A percentile compares a stretch with the other conserved stretches of the same genome.
Conservation (phyloP, 2,329 filamentous ascomycete genomes). For the Tympanopsis confertula region DNA sequence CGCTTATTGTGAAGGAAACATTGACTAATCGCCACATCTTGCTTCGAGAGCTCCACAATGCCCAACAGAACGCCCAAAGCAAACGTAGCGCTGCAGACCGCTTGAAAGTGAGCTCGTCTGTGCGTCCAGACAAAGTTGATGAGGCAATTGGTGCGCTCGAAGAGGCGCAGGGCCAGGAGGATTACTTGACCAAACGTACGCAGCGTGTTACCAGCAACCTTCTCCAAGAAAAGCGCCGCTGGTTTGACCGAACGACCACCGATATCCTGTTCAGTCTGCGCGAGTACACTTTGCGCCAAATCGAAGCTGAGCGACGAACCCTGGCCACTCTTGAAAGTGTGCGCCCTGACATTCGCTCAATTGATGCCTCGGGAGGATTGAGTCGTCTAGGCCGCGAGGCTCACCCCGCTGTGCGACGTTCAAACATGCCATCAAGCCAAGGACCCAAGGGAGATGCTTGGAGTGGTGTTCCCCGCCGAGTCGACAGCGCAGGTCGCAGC, state of each 20-base stretch:
- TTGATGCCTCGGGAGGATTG: slow-evolving; percentile 81
- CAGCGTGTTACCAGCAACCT: slow-evolving; percentile 82
- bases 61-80: slow-evolving; percentile 72
- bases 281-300: slow-evolving; percentile 87
- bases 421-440: slow-evolving; percentile 75
- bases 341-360: slow-evolving; percentile 81
- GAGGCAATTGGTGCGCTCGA: slow-evolving; percentile 88
- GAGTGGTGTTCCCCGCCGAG: slow-evolving; percentile 81
- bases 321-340: slow-evolving; percentile 88
- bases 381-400: slow-evolving; percentile 80
- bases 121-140: slow-evolving; percentile 90
- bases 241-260: slow-evolving; percentile 77
- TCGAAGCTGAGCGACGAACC: slow-evolving; percentile 86
- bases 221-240: slow-evolving; percentile 75
- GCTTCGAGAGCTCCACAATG: slow-evolving; percentile 82
- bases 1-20: slow-evolving; percentile 96
- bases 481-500: slow-evolving; percentile 67
- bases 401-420: slow-evolving; percentile 63
- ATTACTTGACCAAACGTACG: slow-evolving; percentile 73
- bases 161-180: slow-evolving; percentile 73
- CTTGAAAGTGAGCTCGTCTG: slow-evolving; percentile 73
- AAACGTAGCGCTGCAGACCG: slow-evolving; percentile 80
- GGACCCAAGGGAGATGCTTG: slow-evolving; percentile 96
- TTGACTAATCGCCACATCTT: slow-evolving; percentile 95
- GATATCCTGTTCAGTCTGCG: slow-evolving; percentile 75